Evolutionary conservation across 495 filamentous ascomycete species (phyloP), one percentile per base, ranked within the genome.

Genomic region (Penicillium coffeae): DNA sequence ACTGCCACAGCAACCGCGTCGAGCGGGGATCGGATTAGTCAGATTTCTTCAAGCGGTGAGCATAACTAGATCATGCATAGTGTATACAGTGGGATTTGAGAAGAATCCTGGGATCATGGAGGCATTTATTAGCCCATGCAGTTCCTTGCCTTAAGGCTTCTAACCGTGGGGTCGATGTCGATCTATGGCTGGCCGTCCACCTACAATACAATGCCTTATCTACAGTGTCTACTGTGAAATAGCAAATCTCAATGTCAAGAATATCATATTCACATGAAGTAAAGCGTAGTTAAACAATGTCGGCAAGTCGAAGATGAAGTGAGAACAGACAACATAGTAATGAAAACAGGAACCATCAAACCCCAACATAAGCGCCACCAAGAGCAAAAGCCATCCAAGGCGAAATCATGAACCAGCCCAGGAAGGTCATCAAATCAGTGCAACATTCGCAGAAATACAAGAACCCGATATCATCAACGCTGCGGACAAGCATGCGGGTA

Each of bases 1-100:
- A 47, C 39, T 59, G 33, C 51, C 58, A 52, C 42, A 55, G 62
- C 56, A 64, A 63, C 63, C 42, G 41, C 25, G 43, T n/a, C 30
- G 49, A 49, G 41, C 44, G 50, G 53, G 53, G 56, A 15, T 19
- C 37, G 8, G 22, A 40, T 20, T 20, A 13, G 7, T 12, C n/a
- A 13, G 10, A 20, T 4, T 10, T 4, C 10, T 4, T 30, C 4
- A 10, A 30, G 25, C 25, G 25, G n/a, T n/a, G n/a, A n/a, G n/a
- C n/a, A n/a, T n/a, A n/a, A n/a, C n/a, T n/a, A n/a, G n/a, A n/a
- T n/a, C n/a, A n/a, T n/a, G n/a, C n/a, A n/a, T n/a, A n/a, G n/a
- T n/a, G n/a, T n/a, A n/a, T n/a, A n/a, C n/a, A n/a, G n/a, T n/a
- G n/a, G n/a, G n/a, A n/a, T n/a, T n/a, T n/a, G n/a, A n/a, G n/a